Evolutionary conservation across 2,329 filamentous ascomycete species (phyloP).

Genomic region (Stemphylium vesicarium): DNA sequence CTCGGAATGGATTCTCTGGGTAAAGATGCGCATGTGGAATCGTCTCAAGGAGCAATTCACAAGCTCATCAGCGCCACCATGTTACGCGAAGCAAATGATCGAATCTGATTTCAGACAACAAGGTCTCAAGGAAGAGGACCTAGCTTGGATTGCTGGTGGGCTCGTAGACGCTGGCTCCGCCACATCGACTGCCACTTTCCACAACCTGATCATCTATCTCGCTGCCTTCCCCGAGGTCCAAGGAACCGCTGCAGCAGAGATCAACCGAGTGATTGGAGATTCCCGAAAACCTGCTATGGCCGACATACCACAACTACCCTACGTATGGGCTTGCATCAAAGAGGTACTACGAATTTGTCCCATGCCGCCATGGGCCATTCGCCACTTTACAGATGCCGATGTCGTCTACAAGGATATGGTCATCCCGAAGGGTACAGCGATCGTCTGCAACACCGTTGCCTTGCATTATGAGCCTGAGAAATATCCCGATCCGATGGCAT

Average conservation of each 20-base stretch:
- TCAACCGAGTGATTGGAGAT: conserved; percentile 15
- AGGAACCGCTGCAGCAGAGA: conserved; percentile 14
- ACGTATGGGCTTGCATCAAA: conserved; percentile 43
- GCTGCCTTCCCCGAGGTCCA: conserved; percentile 18
- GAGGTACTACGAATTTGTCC: conserved; percentile 40
- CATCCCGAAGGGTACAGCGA: conserved; percentile 44
- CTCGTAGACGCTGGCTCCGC: conserved; percentile 43
- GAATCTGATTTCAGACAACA: conserved; percentile 39
- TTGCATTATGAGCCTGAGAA: conserved; percentile 36
- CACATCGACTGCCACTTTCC: conserved; percentile 38
- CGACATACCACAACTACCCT: conserved; percentile 18
- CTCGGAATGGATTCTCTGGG: conserved; percentile 11
- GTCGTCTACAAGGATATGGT: conserved; percentile 38
- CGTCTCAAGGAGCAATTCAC: conserved; percentile 17
- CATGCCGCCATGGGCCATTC: conserved; percentile 16
- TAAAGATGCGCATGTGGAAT: conserved; percentile 24
- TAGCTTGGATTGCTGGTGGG: background rate
- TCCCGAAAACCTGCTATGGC: conserved; percentile 4
- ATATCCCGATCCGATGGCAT: conserved; percentile 34
- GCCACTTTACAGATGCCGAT: conserved; percentile 35
- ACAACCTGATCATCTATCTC: conserved; percentile 23
- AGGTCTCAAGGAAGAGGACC: conserved; percentile 20
- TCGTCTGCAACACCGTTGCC: conserved; percentile 25
- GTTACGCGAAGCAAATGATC: conserved; percentile 24
- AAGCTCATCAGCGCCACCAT: conserved; percentile 17